Percentiles rank a stretch among this genome's conserved stretches.
Conservation (phyloP, 2,329 filamentous ascomycete genomes). For the Calonectria montana region DNA sequence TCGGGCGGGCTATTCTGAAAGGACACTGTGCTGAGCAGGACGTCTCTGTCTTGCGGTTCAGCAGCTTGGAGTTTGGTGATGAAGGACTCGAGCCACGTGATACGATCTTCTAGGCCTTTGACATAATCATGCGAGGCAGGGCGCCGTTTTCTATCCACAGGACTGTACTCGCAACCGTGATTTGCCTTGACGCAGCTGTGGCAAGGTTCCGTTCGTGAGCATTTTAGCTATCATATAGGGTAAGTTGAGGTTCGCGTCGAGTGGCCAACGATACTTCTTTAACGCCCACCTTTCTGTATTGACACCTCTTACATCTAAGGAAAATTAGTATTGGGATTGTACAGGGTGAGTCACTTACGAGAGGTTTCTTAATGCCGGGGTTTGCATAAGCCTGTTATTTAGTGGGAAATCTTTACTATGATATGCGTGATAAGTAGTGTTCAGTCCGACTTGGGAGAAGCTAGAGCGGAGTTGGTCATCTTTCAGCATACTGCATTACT, state of each 20-base stretch:
- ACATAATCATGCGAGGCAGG: slow-evolving; percentile 36
- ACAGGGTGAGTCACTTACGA: neutral
- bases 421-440: no score
- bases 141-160: slow-evolving; percentile 21
- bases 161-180: slow-evolving; percentile 19
- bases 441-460: no score
- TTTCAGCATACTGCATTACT: no score
- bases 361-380: neutral
- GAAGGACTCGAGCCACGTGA: slow-evolving; percentile 33
- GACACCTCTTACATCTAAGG: slow-evolving; percentile 22
- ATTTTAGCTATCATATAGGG: slow-evolving; percentile 10
- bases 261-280: neutral
- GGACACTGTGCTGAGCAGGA: slow-evolving; percentile 4
- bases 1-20: neutral
- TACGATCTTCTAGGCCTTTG: slow-evolving; percentile 32
- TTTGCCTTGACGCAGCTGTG: slow-evolving; percentile 19
- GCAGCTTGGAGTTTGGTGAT: slow-evolving; percentile 20
- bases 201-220: slow-evolving; percentile 27
- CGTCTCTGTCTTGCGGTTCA: slow-evolving; percentile 18
- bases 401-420: neutral
- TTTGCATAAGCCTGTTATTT: neutral
- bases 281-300: slow-evolving; percentile 23
- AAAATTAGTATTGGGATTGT: neutral
- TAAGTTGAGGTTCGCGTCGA: neutral
- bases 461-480: no score